Evolutionary conservation across 2,329 filamentous ascomycete genomes (phyloP).

Genomic region (Ophiostoma piceae): DNA sequence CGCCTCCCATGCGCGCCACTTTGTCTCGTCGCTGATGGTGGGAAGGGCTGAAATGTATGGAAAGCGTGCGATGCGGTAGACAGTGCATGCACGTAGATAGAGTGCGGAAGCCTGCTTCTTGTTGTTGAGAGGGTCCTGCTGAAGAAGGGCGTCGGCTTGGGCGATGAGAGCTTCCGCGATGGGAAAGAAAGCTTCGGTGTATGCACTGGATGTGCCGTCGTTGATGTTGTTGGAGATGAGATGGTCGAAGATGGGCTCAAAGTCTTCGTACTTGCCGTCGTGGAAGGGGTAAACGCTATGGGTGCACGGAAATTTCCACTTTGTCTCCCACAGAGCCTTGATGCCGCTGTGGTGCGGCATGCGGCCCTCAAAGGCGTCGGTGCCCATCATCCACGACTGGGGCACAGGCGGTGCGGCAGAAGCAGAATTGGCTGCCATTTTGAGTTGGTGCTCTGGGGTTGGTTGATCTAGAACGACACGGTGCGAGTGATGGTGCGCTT

Average conservation of each 20-base stretch:
- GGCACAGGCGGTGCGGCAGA: background rate
- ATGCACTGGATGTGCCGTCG: conserved; percentile 60
- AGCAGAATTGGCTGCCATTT: background rate
- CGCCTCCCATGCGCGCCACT: conserved; percentile 59
- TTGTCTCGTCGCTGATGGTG: conserved; percentile 38
- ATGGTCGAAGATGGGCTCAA: conserved; percentile 61
- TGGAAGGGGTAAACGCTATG: conserved; percentile 70
- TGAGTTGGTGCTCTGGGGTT: background rate
- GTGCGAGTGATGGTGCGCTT: conserved; percentile 34
- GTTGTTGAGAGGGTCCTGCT: conserved; percentile 29
- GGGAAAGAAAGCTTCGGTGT: conserved; percentile 59
- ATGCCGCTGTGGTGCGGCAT: conserved; percentile 58
- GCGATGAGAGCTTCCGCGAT: conserved; percentile 53
- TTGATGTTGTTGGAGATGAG: conserved; percentile 58
- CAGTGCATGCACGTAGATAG: conserved; percentile 64
- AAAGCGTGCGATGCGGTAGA: conserved; percentile 70
- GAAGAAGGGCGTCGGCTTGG: conserved; percentile 41
- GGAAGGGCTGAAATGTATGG: conserved; percentile 49
- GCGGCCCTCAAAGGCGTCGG: conserved; percentile 38
- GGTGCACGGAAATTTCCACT: conserved; percentile 63
- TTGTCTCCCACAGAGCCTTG: conserved; percentile 65
- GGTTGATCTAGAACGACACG: conserved; percentile 25
- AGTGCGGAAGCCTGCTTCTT: conserved; percentile 52
- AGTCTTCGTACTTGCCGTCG: conserved; percentile 63
- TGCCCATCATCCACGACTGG: conserved; percentile 42